Conservation (phyloP, 306 rosid species). For the Cyamopsis tetragonoloba region DNA sequence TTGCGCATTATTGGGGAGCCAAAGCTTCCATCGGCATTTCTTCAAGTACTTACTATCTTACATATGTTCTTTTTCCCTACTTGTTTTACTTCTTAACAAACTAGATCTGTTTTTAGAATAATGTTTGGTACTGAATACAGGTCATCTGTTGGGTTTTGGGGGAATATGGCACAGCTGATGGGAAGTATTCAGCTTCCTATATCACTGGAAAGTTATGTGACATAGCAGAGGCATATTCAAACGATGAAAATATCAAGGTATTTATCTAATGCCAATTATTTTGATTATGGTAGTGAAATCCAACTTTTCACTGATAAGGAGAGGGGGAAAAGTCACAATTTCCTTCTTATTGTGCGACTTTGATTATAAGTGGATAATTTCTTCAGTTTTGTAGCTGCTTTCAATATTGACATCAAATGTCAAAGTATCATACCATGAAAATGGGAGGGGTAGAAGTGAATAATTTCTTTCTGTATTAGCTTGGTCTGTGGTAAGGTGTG, state of each 20-base stretch:
- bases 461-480: too few species aligned
- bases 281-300: neutral
- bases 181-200: constrained; percentile 74
- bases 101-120: constrained; percentile 19
- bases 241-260: constrained; percentile 89
- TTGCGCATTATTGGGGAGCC: constrained; percentile 78
- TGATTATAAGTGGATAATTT: constrained; percentile 1
- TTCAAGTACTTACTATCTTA: constrained; percentile 55
- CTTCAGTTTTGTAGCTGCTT: neutral
- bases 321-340: neutral
- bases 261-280: neutral
- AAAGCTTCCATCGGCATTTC: constrained; percentile 88
- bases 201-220: constrained; percentile 88
- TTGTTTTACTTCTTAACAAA: neutral
- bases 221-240: constrained; percentile 87
- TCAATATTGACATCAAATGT: neutral
- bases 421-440: neutral
- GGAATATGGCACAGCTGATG: constrained; percentile 91
- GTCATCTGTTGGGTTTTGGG: constrained; percentile 99
- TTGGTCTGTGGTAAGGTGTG: neutral
- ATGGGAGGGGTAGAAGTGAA: too few species aligned
- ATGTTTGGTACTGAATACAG: constrained; percentile 49
- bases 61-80: constrained; percentile 19
- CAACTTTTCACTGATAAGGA: neutral
- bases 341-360: neutral